Base-by-base conservation (phyloP, 164 flowering plant genomes). In the Tetrastigma voinierianum region DNA sequence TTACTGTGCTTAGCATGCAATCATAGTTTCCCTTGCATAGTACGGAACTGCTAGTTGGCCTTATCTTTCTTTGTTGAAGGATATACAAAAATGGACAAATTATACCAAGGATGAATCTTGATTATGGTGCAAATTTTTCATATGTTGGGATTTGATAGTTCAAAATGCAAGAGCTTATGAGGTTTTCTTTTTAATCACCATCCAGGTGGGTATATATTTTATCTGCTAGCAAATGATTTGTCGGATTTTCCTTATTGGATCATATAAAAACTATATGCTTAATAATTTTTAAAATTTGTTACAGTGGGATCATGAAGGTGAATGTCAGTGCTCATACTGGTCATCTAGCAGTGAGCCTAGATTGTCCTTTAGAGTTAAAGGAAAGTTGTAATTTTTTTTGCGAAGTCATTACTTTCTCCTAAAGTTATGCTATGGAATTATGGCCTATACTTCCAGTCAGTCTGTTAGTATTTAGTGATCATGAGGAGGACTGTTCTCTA, bases 281-380 rank as follows among this genome's bases (percentile, higher is more conserved):
- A 32, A 3, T 32, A 32, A 32, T 17, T 17, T 58, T 49, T 25
- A 46, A 46, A 57, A 59, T 49, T 15, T 72, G 25, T 70, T 83
- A 71, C 91, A 96, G 98, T 85, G 99, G n/a, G n/a, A 96, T 72
- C 99, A 96, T 77, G 99, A 96, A 84, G 99, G 99, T 74, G 60
- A 96, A 96, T 81, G 98, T 90, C 20, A 93, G 99, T 76, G 96
- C 99, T 71, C 99, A 96, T 73, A 93, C 99, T 68, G 98, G 85
- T 70, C 99, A 93, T 81, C 78, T 96, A 57, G 99, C 93, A 80
- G 88, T 79, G 43, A 20, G 20, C 44, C 47, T 45, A 9, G 15
- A 65, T 47, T 40, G 43, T 10, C 46, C n/a, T 32, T 17, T 17
- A 17, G 20, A 1, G 25, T 55, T 32, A 32, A 3, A 32, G 40